Percentiles rank a stretch among this genome's conserved stretches.
Conservation (phyloP, 2,329 filamentous ascomycete genomes). For the Truncatella angustata region DNA sequence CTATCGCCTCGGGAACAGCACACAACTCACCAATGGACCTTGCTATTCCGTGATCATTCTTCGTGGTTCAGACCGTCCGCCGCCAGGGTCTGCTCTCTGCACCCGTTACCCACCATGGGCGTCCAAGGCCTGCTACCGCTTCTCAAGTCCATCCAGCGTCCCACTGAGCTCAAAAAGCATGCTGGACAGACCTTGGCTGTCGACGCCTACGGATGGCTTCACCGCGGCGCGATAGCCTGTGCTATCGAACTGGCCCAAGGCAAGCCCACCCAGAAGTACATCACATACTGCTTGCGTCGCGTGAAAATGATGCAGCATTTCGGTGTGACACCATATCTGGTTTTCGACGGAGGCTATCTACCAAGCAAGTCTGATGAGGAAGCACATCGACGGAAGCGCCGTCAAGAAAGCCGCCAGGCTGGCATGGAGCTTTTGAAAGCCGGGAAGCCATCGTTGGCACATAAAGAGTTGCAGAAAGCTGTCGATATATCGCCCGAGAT, state of each 20-base stretch:
- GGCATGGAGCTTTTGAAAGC: conserved; percentile 79
- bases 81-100: no score
- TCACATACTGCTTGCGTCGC: conserved; percentile 85
- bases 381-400: conserved; percentile 67
- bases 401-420: conserved; percentile 72
- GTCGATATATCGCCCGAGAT: conserved; percentile 96
- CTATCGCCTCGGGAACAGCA: no score
- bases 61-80: no score
- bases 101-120: conserved; percentile 2
- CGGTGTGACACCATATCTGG: conserved; percentile 88
- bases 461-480: conserved; percentile 87
- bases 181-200: conserved; percentile 87
- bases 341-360: conserved; percentile 94
- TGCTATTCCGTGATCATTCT: no score
- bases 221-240: conserved; percentile 87
- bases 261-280: conserved; percentile 86
- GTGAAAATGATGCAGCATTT: conserved; percentile 94
- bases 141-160: conserved; percentile 94
- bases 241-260: conserved; percentile 86
- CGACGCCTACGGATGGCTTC: conserved; percentile 97
- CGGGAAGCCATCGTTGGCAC: conserved; percentile 77
- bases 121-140: conserved; percentile 72
- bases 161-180: conserved; percentile 82
- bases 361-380: conserved; percentile 93
- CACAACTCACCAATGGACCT: no score